Conservation (phyloP, 306 rosid species). For the Crataegus laevigata region DNA sequence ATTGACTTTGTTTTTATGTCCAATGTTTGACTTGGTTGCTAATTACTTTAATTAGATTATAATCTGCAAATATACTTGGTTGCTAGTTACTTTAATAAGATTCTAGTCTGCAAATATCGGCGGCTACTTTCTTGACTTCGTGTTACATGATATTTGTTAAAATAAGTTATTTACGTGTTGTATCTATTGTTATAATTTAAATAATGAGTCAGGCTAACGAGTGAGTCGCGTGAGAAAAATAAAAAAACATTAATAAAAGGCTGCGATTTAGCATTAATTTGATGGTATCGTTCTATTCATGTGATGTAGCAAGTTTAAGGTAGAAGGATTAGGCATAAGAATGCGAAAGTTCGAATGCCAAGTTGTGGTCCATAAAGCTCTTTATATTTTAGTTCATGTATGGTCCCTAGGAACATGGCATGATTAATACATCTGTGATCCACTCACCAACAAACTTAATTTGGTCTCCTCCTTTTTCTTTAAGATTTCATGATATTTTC, state of each 20-base stretch:
- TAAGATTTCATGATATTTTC: background rate
- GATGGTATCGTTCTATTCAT: background rate
- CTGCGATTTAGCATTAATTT: too few relatives aligned
- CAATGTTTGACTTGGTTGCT: too few relatives aligned
- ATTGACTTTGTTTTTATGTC: too few relatives aligned
- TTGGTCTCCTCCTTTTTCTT: background rate
- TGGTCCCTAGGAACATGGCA: background rate
- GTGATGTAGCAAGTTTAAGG: background rate
- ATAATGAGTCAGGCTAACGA: background rate
- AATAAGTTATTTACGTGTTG: accelerated
- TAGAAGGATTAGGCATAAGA: background rate
- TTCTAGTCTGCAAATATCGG: background rate
- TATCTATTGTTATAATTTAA: too few relatives aligned
- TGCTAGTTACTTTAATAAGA: too few relatives aligned
- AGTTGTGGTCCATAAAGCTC: background rate
- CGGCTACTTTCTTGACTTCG: too few relatives aligned
- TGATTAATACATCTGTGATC: background rate
- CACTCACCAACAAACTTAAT: background rate
- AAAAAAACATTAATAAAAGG: too few relatives aligned
- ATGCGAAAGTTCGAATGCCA: background rate
- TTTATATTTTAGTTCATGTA: too few relatives aligned
- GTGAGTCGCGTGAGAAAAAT: too few relatives aligned
- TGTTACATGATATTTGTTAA: background rate
- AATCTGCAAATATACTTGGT: too few relatives aligned
- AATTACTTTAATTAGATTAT: too few relatives aligned